Evolutionary conservation across 768 basidiomycete genomes (phyloP).

Genomic region (Tulasnella sp.): DNA sequence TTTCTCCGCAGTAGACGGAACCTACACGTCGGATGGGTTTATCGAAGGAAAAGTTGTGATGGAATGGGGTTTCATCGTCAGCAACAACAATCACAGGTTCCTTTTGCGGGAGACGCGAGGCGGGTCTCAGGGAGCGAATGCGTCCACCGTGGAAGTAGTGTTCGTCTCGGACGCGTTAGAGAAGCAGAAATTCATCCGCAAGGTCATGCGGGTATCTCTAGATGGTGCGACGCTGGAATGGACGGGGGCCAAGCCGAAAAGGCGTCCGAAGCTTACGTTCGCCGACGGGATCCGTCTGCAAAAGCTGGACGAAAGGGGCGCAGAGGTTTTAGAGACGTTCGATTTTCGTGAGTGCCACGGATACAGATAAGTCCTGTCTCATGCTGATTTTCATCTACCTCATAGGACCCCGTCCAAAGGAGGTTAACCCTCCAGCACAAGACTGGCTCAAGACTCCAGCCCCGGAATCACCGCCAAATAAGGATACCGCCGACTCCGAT

Average conservation of each 20-base stretch:
- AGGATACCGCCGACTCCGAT: neutral
- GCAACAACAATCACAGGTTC: neutral
- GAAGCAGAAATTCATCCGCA: neutral
- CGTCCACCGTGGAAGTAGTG: neutral
- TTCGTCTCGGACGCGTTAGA: neutral
- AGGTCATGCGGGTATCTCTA: neutral
- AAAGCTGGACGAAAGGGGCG: neutral
- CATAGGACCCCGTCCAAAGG: neutral
- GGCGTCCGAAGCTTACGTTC: neutral
- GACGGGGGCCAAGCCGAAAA: neutral
- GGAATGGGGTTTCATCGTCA: neutral
- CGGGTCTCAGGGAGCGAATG: neutral
- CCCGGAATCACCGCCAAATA: neutral
- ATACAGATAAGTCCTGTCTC: neutral
- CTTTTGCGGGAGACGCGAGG: neutral
- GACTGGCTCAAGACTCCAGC: neutral
- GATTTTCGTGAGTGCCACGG: neutral
- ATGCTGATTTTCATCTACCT: neutral
- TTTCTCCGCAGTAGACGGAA: neutral
- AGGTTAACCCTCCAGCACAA: neutral
- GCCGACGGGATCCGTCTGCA: neutral
- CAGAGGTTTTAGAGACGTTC: neutral
- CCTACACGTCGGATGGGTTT: neutral
- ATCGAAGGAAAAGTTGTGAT: neutral
- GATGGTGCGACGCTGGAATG: neutral